These are phyloP conservation scores for Malus hybrid DNA, from an alignment of 331 rosid genomes.

Conservation along the genomic window DNA sequence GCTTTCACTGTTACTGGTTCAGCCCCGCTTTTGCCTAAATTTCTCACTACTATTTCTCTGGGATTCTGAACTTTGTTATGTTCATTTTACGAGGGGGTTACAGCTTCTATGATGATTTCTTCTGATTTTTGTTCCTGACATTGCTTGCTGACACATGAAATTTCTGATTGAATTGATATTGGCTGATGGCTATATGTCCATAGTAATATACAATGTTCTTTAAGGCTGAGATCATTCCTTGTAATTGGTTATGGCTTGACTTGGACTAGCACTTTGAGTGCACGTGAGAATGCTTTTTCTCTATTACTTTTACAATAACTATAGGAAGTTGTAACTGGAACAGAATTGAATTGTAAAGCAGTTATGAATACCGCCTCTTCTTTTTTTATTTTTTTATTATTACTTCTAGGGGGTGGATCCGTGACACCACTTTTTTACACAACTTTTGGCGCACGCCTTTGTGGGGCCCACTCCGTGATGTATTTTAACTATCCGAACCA, in stretches of 20 bases:
- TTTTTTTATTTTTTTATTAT: too few relatives aligned
- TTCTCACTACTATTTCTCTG: background rate
- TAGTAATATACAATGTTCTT: background rate
- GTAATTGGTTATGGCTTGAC: background rate
- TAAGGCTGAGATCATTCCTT: background rate
- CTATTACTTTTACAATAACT: background rate
- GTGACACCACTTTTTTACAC: too few relatives aligned
- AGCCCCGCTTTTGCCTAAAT: background rate
- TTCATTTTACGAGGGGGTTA: background rate
- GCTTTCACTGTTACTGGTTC: conserved; percentile 4
- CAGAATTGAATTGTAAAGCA: background rate
- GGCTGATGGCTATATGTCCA: background rate
- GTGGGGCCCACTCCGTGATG: too few relatives aligned
- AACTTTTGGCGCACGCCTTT: too few relatives aligned
- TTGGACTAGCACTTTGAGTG: background rate
- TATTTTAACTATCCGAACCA: too few relatives aligned
- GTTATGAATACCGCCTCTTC: background rate
- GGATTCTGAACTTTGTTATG: background rate
- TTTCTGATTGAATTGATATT: background rate
- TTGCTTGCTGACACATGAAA: background rate
- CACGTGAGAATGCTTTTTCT: background rate
- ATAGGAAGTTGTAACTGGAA: background rate
- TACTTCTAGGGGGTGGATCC: too few relatives aligned
- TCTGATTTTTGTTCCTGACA: background rate
- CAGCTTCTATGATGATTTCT: background rate